Base-by-base conservation (phyloP, 805 yeast species). In the Ogataea siamensis region DNA sequence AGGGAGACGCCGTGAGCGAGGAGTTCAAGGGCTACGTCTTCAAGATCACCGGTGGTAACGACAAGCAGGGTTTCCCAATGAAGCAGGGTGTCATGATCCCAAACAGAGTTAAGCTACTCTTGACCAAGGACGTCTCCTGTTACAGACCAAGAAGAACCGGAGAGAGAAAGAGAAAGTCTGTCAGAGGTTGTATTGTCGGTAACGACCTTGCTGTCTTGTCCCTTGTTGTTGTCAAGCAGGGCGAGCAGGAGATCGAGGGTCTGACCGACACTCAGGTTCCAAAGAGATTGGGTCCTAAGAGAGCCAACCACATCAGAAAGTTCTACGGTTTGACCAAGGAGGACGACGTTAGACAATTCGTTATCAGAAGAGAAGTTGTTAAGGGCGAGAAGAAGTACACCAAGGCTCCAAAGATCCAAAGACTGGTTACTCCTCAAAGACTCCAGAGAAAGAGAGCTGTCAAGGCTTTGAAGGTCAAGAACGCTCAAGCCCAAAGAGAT, bases 61-160 rank as follows among this genome's bases (percentile, higher is more conserved):
- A 93, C 80, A 93, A 93, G 79, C 99, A 93, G 80, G 99, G 99
- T 79, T 93, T 93, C 96, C 98, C 99, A 77, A 93, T 94, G 99
- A 93, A 89, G 77, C 99, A 94, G 78, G 99, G 99, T 84, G 99
- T 93, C 57, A 78, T 93, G 82, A 93, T 87, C 80, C 98, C 99
- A 76, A 88, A 94, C 83, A 94, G 99, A 83, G 98, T 93, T 63
- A 88, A 86, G 72, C 82, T 93, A 64, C 81, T 93, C 69, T 79
- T 93, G 68, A 72, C 95, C 60, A 82, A 87, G 76, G 96, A 91
- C 66, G 83, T 77, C 78, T 87, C 97, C 62, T 91, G 98, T 81
- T 93, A 93, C 95, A 91, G 99, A 82, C 94, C 96, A 73, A 93
- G 99, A 82, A 87, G 98, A 78, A 67, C 73, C 57, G 99, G 99